Base-by-base conservation (phyloP, 2,329 filamentous ascomycete species). In the Periconia macrospinosa region DNA sequence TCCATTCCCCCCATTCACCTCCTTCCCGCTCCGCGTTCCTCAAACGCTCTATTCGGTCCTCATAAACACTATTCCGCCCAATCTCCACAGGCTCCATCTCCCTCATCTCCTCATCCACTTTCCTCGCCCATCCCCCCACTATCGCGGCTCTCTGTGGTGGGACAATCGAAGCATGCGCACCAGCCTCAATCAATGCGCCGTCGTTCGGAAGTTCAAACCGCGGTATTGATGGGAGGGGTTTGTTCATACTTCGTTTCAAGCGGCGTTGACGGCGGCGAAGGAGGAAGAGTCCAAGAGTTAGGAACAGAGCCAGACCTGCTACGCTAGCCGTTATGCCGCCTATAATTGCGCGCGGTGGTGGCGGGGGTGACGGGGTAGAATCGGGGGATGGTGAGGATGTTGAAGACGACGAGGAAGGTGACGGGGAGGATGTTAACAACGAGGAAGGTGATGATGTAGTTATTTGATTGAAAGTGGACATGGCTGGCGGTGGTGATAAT, bases 141-240 rank as follows among this genome's bases (percentile, higher is more conserved):
- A 51, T 49, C 1, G 33, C 30, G 1, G 42, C 44, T 41, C 57
- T 63, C 27, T 59, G 53, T 14, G 56, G 46, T 0, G 41, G 49
- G 8, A 20, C 18, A 2, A 59, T 37, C n/a, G 47, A 44, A 13
- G 19, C 14, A 15, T 35, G 17, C 44, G 54, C 49, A 33, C 23
- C 23, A 5, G 56, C 53, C 20, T 68, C 65, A 3, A 50, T 23
- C 6, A 59, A 42, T 1, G 43, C 49, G 3, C 50, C 37, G 23
- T 65, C 62, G n/a, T 53, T 56, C 27, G 59, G 49, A 2, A 66
- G 51, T 37, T 68, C 63, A 27, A 64, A 61, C n/a, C 35, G 30
- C 6, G 52, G 48, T 8, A 50, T 47, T 1, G 41, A 18, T 11
- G 54, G 45, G 14, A 30, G 30, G 6, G 40, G 30, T 15, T 48